Evolutionary conservation across 352 stramenopile genomes (phyloP), one percentile per base, ranked within the genome.

Genomic region (Peronospora belbahrii): DNA sequence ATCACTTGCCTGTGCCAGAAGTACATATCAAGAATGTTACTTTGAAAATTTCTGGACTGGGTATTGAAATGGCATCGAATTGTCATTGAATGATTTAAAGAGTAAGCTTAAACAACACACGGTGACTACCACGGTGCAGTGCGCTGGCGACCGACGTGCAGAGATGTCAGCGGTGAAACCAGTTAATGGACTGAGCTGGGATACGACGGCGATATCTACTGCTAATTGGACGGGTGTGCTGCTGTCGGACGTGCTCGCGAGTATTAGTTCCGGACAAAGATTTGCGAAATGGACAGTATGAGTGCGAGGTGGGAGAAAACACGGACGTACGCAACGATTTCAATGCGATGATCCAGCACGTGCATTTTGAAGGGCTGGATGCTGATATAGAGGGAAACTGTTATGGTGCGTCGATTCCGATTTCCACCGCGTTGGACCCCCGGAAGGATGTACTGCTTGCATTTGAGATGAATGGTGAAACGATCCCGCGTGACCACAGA

Each of bases 381-480:
- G 46, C 53, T 7, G 74, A 95, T 54, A 86, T 85, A n/a, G 79
- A 91, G 31, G 83, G 79, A n/a, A 82, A 88, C 6, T 52, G 58
- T 28, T 95, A 95, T 45, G 84, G 87, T 4, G 85, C 85, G 2
- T 96, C 73, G 18, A 97, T 97, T 43, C 94, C 87, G 7, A 80
- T 97, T 35, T 70, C 85, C 18, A 99, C 97, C 30, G 97, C 95
- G 2, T 53, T 97, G 4, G 85, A 95, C 61, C 84, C 86, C 10
- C 84, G 90, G 38, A 96, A 96, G 19, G 97, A 99, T 50, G 91
- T 97, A 6, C 67, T 99, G 40, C 58, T 99, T n/a, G 95, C 94
- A 3, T 99, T 98, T 49, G 93, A 98, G 78, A 99, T 99, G 95
- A 99, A 99, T 60, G 97, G 76, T 6, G 74, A 89, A 52, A 75